phyloP scores from a whole-genome alignment of 148 eudicot species.

The Arbutus unedo region DNA sequence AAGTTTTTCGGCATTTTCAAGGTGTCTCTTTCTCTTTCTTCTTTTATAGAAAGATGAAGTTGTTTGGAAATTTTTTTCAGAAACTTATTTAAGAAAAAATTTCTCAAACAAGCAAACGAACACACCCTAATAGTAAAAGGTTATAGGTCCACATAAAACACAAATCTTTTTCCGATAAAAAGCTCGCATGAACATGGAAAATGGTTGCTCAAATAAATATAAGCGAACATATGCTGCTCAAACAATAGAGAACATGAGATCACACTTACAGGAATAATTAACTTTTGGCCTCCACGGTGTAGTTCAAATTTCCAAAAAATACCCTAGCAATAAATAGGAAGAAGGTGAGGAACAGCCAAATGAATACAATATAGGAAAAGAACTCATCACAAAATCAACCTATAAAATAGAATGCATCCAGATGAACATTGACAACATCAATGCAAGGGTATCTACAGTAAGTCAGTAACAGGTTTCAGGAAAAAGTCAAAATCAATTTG shows the following conservation, averaged over 20 bases:
- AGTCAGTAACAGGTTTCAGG: neutral
- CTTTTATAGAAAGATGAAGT: too few relatives aligned
- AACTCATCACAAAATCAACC: neutral
- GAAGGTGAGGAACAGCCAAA: conserved; percentile 4
- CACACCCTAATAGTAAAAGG: neutral
- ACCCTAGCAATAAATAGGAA: conserved; percentile 48
- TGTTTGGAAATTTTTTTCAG: too few relatives aligned
- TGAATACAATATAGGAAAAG: neutral
- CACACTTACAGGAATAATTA: conserved; percentile 83
- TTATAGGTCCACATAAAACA: neutral
- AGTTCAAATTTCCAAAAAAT: conserved; percentile 87
- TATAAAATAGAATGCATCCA: neutral
- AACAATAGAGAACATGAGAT: conserved; percentile 1
- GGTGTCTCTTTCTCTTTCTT: too few relatives aligned
- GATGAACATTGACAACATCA: conserved; percentile 3
- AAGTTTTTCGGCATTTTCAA: too few relatives aligned
- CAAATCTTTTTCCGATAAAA: neutral
- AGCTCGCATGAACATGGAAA: neutral
- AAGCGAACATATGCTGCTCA: neutral
- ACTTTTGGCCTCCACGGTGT: conserved; percentile 89
- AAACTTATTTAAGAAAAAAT: too few relatives aligned
- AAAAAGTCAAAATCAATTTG: neutral
- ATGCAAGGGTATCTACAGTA: neutral
- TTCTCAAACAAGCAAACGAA: too few relatives aligned
- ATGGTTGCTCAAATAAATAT: neutral